Evolutionary conservation across 345 rosid species (phyloP), one percentile per base, ranked within the genome.

Genomic region (Gossypium australe): DNA sequence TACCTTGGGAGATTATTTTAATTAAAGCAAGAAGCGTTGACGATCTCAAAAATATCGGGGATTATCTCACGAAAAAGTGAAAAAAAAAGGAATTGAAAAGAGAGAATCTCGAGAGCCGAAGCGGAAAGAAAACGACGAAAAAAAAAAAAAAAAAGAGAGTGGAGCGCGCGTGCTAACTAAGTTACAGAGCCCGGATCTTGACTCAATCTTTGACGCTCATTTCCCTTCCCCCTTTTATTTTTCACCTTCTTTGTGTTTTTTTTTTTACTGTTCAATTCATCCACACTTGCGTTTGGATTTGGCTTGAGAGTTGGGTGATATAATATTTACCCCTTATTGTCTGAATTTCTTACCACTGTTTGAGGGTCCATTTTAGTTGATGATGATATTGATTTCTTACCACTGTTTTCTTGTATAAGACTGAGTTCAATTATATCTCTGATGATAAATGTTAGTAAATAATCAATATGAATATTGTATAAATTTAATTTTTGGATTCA

Each of bases 141-240:
- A 51, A 29, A 29, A 29, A 29, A 4, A 27, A 27, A 27, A 25
- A 27, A 27, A 27, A 27, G 0, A 20, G 38, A 72, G 73, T 82
- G 78, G 78, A 69, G 70, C 85, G 78, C 89, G 89, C 85, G 84
- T 89, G 90, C 86, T 62, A 62, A 66, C 72, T 71, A 75, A 64
- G 82, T 78, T 73, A 75, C 84, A 69, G 77, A 77, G 12, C 22
- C 14, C 74, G 77, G 71, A 78, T 76, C 78, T 85, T 84, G 78
- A 86, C 87, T 48, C 67, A 61, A 60, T 79, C 75, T 67, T 80
- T 71, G 68, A 84, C 86, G 78, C 82, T 81, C 77, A 69, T 72
- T 66, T 69, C 25, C 70, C 49, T 29, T 67, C 4, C 17, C 16
- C 2, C 14, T 17, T 12, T 11, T 59, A 3, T 69, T 2, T 59